These are phyloP conservation scores for Tetrahymena thermophila DNA, from an alignment of 73 alveolate genomes.

Conservation along the genomic window DNA sequence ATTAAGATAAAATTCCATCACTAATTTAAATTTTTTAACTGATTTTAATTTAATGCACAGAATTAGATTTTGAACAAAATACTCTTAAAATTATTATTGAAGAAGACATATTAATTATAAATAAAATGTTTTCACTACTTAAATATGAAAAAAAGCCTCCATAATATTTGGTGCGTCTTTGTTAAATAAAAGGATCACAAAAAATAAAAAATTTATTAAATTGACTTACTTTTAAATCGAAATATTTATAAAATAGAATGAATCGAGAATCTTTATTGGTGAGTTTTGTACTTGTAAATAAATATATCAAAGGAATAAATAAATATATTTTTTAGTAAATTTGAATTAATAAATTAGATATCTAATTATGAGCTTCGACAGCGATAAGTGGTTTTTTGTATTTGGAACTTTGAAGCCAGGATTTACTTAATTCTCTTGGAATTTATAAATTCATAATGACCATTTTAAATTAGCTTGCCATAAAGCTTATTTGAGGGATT, in stretches of 20 bases:
- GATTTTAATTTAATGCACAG: too few relatives aligned
- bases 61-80: too few relatives aligned
- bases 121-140: too few relatives aligned
- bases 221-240: not conserved
- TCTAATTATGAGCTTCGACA: not conserved
- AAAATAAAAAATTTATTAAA: too few relatives aligned
- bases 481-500: not conserved
- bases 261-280: not conserved
- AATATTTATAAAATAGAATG: too few relatives aligned
- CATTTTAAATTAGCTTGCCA: not conserved
- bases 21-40: too few relatives aligned
- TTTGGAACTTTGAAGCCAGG: conserved; percentile 2
- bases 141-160: too few relatives aligned
- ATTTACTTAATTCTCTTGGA: not conserved
- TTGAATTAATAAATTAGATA: not conserved
- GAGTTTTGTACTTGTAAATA: not conserved
- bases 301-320: not conserved
- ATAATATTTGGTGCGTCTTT: too few relatives aligned
- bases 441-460: not conserved
- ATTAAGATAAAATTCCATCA: too few relatives aligned
- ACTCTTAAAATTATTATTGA: too few relatives aligned
- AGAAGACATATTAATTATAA: too few relatives aligned
- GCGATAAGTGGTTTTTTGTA: not conserved
- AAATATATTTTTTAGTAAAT: not conserved
- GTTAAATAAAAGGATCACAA: too few relatives aligned